These are phyloP conservation scores for Dillenia turbinata DNA, from an alignment of 164 flowering plant species.

Conservation along the genomic window DNA sequence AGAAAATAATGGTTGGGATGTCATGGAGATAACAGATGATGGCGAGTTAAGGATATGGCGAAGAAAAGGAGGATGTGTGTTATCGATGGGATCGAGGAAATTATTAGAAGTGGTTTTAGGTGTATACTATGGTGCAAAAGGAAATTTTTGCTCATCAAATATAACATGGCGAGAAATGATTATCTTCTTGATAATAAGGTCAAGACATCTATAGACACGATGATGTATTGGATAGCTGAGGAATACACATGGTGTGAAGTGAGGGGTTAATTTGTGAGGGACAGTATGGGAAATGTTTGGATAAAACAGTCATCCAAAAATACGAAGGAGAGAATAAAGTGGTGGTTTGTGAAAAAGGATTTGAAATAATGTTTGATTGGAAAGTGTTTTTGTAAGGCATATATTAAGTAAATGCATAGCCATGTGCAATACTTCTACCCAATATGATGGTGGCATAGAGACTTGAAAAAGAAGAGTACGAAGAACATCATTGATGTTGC, in stretches of 20 bases:
- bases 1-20: too few species aligned
- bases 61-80: background rate
- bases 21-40: too few species aligned
- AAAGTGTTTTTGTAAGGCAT: background rate
- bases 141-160: slow-evolving; percentile 5
- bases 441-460: background rate
- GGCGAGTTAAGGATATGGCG: too few species aligned
- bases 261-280: slow-evolving; percentile 4
- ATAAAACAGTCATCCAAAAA: slow-evolving; percentile 5
- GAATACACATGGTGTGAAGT: slow-evolving; percentile 8
- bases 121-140: background rate
- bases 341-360: background rate
- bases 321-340: background rate
- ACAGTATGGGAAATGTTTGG: background rate
- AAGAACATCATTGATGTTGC: background rate
- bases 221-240: slow-evolving; percentile 4
- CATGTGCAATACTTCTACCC: slow-evolving; percentile 9
- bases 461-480: slow-evolving; percentile 1
- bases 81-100: background rate
- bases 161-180: slow-evolving; percentile 11
- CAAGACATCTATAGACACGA: slow-evolving; percentile 8
- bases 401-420: slow-evolving; percentile 1
- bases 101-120: too few species aligned
- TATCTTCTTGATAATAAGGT: background rate
- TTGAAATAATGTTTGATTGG: background rate